These are phyloP conservation scores for Inosperma sp. DNA, from an alignment of 768 basidiomycete genomes.

Conservation along the genomic window DNA sequence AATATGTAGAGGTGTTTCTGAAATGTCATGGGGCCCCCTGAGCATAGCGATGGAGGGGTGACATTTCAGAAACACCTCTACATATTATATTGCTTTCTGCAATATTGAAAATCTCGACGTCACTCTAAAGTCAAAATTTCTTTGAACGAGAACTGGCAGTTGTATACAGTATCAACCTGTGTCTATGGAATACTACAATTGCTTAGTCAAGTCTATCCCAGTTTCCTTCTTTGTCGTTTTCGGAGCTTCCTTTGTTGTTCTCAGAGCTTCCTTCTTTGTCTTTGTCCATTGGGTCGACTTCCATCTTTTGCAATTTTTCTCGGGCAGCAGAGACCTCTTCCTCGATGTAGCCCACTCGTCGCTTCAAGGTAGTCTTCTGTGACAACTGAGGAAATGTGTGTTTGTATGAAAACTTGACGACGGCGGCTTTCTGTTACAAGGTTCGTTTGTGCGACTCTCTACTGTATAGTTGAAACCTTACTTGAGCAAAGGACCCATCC, in stretches of 20 bases:
- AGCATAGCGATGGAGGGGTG: too few relatives aligned
- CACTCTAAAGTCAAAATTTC: too few relatives aligned
- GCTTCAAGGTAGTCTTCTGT: neutral
- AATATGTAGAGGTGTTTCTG: too few relatives aligned
- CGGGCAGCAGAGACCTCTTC: neutral
- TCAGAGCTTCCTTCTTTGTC: neutral
- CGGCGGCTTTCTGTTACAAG: neutral
- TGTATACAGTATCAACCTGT: too few relatives aligned
- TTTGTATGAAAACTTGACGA: neutral
- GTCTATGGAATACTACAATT: too few relatives aligned
- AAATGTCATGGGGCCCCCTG: too few relatives aligned
- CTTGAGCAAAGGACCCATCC: neutral
- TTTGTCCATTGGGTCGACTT: neutral
- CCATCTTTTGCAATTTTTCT: neutral
- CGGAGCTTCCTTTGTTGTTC: too few relatives aligned
- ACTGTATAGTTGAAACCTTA: neutral
- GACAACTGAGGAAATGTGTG: neutral
- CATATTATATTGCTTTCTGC: too few relatives aligned
- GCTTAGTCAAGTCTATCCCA: neutral
- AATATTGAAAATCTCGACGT: too few relatives aligned
- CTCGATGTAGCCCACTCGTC: neutral
- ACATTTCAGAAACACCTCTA: too few relatives aligned
- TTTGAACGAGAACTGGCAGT: too few relatives aligned
- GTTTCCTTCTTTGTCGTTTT: neutral
- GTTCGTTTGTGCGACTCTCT: too few relatives aligned